These are phyloP conservation scores for Eucalyptus guilfoylei DNA, from an alignment of 345 rosid species.

Conservation along the genomic window DNA sequence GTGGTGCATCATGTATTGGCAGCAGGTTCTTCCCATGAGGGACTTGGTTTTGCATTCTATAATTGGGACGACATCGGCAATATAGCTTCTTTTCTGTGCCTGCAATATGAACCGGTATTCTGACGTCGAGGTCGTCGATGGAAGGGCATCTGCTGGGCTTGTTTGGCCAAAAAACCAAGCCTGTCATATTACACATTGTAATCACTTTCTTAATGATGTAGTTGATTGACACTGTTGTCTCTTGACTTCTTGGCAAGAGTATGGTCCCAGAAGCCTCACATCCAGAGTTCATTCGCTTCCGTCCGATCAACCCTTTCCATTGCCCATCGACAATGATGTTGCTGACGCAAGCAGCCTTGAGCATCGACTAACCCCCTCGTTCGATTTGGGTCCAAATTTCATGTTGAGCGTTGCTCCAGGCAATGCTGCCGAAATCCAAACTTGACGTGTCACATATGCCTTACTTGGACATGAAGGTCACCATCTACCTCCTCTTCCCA, in stretches of 20 bases:
- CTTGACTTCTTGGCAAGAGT: no score
- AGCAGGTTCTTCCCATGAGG: background rate
- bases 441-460: conserved; percentile 7
- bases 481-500: conserved; percentile 69
- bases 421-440: conserved; percentile 51
- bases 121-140: background rate
- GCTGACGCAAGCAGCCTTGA: background rate
- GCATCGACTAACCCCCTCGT: background rate
- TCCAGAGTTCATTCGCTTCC: background rate
- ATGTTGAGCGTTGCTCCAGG: conserved; percentile 48
- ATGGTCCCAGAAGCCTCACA: no score
- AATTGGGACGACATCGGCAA: background rate
- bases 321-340: background rate
- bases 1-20: background rate
- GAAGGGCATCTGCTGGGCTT: background rate
- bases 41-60: background rate
- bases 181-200: no score
- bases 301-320: background rate
- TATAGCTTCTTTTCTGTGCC: background rate
- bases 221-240: no score
- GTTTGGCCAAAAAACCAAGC: background rate
- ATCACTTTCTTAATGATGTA: no score
- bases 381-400: conserved; percentile 38
- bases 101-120: background rate
- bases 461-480: conserved; percentile 53